phyloP scores from a whole-genome alignment of 2,329 filamentous ascomycete species.

The Aspergillus niger region DNA sequence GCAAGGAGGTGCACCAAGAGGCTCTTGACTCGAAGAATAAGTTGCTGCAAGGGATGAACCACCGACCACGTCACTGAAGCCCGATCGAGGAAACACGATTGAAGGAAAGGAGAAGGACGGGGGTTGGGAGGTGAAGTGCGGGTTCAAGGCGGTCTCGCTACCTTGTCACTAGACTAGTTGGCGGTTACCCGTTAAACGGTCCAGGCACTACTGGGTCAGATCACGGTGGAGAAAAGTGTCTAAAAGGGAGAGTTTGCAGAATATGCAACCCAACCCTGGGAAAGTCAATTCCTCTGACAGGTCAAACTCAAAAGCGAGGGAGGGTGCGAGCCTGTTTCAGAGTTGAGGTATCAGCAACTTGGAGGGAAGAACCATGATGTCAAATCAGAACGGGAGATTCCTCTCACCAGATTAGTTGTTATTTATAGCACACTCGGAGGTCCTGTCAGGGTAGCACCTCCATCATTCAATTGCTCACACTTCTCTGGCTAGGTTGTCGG shows the following conservation, averaged over 20 bases:
- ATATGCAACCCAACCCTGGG: neutral
- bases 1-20: neutral
- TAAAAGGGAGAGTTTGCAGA: neutral
- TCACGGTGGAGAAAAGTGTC: neutral
- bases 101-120: neutral
- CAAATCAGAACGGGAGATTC: no score
- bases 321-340: neutral
- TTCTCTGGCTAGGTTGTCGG: no score
- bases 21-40: neutral
- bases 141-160: neutral
- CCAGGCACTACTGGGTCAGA: neutral
- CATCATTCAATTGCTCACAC: no score
- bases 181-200: neutral
- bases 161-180: neutral
- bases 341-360: neutral
- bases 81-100: neutral
- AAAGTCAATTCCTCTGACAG: neutral
- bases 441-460: no score
- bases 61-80: neutral
- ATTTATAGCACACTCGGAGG: no score
- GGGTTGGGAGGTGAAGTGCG: neutral
- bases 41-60: neutral
- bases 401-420: no score
- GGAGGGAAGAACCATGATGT: no score
- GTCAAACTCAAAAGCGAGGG: neutral